Evolutionary conservation across 1,139 yeast genomes (phyloP), one percentile per base, ranked within the genome.

Genomic region (Schwanniomyces etchellsii): DNA sequence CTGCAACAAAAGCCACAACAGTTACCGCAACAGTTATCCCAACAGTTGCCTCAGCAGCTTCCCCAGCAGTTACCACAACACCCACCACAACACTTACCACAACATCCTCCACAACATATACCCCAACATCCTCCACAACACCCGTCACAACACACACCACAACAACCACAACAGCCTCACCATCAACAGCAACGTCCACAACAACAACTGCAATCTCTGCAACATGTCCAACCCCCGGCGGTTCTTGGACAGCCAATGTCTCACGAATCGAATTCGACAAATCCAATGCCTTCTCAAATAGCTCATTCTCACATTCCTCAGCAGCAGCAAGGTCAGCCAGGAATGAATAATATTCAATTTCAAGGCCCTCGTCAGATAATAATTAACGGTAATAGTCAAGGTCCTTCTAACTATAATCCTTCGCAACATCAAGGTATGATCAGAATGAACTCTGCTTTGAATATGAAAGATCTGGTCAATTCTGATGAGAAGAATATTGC

Each of bases 361-460:
- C 21, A 18, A 18, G 21, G 9, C 21, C 21, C 7, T 18, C 7
- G 21, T 7, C 21, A 18, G 21, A 33, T 32, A 29, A 28, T 36
- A 28, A 36, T 33, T 25, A 38, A 29, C 14, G 12, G 10, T 3
- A 26, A 26, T 29, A 26, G 35, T 11, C 41, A 28, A 30, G 31
- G 34, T 5, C 33, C 35, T 15, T 31, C 39, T 6, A 34, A 33
- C 12, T 37, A 32, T 24, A 31, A 28, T 13, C 45, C 37, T n/a
- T 37, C 34, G 14, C 44, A 40, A 30, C 37, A 36, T 9, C 36
- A 29, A 4, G 29, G 28, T 9, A 33, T 32, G 14, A 38, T 42
- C 33, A 38, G 45, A 28, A 37, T 42, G 43, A 45, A 43, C 28
- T 38, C 45, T 28, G 38, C 21, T 7, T 7, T 18, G n/a, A 18